Percentiles rank a stretch among this genome's conserved stretches.
Conservation (phyloP, 163 green algal species). For the Scenedesmus sp. region DNA sequence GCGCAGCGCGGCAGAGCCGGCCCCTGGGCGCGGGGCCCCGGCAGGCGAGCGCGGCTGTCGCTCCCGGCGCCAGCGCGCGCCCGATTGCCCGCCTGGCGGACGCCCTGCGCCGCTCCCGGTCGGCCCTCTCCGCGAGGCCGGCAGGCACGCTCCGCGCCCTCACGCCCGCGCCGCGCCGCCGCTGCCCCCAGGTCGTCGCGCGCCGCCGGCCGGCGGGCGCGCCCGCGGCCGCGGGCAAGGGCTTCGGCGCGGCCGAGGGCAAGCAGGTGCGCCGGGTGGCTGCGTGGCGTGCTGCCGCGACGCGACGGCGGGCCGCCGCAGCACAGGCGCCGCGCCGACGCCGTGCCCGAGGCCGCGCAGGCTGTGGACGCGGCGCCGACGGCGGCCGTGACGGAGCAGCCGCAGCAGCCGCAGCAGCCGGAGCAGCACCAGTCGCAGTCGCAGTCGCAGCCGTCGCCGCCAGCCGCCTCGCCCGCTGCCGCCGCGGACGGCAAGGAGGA, state of each 20-base stretch:
- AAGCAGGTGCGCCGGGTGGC: not conserved
- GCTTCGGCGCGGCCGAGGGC: not conserved
- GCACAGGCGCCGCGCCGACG: not conserved
- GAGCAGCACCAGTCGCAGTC: not conserved
- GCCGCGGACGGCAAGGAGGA: constrained; percentile 17
- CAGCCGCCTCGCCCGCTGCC: not conserved
- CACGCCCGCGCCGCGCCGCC: too few species aligned
- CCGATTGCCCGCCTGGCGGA: not conserved
- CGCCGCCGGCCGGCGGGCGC: too few species aligned
- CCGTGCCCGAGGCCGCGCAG: not conserved
- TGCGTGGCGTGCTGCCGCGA: not conserved
- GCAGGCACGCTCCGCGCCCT: not conserved
- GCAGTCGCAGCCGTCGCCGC: not conserved
- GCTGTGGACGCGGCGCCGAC: not conserved
- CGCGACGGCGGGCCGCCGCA: not conserved
- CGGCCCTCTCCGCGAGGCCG: not conserved
- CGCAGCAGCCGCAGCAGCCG: not conserved
- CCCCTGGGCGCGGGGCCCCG: too few species aligned
- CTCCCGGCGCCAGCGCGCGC: too few species aligned
- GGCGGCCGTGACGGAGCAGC: not conserved
- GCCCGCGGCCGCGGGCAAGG: not conserved
- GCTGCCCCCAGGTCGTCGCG: too few species aligned
- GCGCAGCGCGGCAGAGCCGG: too few species aligned
- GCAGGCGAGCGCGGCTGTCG: too few species aligned
- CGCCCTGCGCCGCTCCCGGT: not conserved